Percentiles rank a stretch among this genome's conserved stretches.
Evolutionary conservation across 1,284 basidiomycete genomes (phyloP).

Genomic region (Thecaphora thlaspeos): DNA sequence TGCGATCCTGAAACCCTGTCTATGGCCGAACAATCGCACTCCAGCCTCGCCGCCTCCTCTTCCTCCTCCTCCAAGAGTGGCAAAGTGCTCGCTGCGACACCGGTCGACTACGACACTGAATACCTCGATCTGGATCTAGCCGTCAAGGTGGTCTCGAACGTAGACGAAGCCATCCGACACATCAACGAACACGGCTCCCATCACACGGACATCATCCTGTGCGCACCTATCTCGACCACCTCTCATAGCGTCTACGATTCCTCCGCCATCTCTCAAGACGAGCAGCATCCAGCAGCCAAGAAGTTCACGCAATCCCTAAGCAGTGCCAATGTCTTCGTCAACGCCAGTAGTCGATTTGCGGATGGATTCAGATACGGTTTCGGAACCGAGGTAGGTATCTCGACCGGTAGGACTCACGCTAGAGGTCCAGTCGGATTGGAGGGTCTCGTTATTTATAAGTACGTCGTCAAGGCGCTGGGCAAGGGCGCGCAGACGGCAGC

Average conservation of each 20-base stretch:
- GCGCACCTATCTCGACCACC: conserved; percentile 65
- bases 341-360: conserved; percentile 90
- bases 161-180: conserved; percentile 75
- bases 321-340: conserved; percentile 88
- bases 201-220: conserved; percentile 91
- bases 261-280: no score
- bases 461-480: conserved; percentile 18
- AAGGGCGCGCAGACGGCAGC: conserved; percentile 17
- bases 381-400: conserved; percentile 96
- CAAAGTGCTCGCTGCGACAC: conserved; percentile 35
- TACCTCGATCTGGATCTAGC: conserved; percentile 66
- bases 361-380: conserved; percentile 97
- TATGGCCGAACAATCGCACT: background rate
- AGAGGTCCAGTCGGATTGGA: conserved; percentile 94
- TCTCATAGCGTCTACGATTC: conserved; percentile 38
- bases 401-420: conserved; percentile 93
- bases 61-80: conserved; percentile 59
- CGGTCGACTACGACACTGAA: conserved; percentile 77
- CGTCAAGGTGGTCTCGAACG: conserved; percentile 71
- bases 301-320: conserved; percentile 84
- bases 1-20: conserved; percentile 66
- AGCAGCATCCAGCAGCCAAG: conserved; percentile 62
- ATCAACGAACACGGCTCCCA: conserved; percentile 92
- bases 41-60: conserved; percentile 29
- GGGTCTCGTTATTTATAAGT: conserved; percentile 63